Base-by-base conservation (phyloP, 2,329 filamentous ascomycete genomes). In the Penicillium vulpinum region DNA sequence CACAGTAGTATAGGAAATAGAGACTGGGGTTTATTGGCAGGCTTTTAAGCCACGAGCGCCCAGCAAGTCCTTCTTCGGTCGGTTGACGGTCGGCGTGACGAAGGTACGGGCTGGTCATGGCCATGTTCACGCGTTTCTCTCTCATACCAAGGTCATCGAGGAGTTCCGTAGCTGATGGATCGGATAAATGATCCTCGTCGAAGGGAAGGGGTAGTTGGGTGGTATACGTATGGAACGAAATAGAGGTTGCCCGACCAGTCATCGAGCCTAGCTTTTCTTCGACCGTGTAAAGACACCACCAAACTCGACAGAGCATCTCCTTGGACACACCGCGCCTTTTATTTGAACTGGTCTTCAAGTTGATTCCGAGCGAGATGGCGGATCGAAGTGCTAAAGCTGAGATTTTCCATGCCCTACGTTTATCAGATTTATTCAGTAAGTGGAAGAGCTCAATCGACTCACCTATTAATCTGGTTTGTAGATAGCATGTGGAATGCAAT, bases 391-490 rank as follows among this genome's bases (percentile, higher is more conserved):
- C 74, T 33, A 73, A 48, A 0, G 70, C 74, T 10, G 56, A 69
- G 10, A 75, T 60, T 39, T 67, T 70, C 75, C 75, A 78, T 7
- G 75, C 67, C 39, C 56, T 62, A 33, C 16, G 31, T 11, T 10
- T 6, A 11, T 59, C 13, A 61, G 55, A 33, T 33, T 35, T 0
- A 22, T 13, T 21, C 6, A 1, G 4, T 11, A 53, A 29, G 33
- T 22, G 26, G 1, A 48, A 43, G 7, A n/a, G 26, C 15, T 26
- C n/a, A 7, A 31, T 40, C 26, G 54, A 21, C 59, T 35, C 47
- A 76, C 74, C 74, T 64, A 43, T 78, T 76, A 18, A 76, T 67
- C 49, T 77, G 75, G 22, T 69, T 67, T 13, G 62, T 67, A 4
- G 68, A 64, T 21, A 76, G 46, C 10, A 75, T 59, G 48, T 76